These are phyloP conservation scores for Nematocida minor DNA, from an alignment of 371 early-diverging fungal species.

Conservation along the genomic window DNA sequence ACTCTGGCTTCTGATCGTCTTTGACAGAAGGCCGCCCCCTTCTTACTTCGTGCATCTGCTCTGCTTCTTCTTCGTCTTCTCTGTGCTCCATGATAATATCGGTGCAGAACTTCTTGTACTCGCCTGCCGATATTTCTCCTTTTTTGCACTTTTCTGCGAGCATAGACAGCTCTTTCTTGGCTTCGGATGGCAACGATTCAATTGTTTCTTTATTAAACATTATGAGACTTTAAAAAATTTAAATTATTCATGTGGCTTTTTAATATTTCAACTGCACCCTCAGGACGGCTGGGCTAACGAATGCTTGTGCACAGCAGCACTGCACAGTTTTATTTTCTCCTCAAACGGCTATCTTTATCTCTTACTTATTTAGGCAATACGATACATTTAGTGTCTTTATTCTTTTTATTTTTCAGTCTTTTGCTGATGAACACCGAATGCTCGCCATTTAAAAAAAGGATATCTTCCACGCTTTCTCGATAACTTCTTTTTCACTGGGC, in stretches of 20 bases:
- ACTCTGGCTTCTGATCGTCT: slow-evolving; percentile 64
- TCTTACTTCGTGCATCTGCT: background rate
- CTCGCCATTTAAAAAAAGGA: background rate
- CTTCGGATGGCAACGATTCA: slow-evolving; percentile 50
- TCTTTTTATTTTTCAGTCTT: background rate
- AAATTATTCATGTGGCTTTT: background rate
- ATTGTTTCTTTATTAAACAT: slow-evolving; percentile 59
- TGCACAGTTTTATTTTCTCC: too few species aligned
- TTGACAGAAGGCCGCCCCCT: slow-evolving; percentile 29
- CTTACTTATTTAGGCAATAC: too few species aligned
- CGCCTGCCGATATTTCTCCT: slow-evolving; percentile 5
- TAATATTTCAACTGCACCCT: too few species aligned
- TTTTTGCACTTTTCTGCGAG: slow-evolving; percentile 36
- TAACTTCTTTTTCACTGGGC: background rate
- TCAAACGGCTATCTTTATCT: too few species aligned
- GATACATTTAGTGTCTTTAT: background rate
- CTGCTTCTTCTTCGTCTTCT: slow-evolving; percentile 10
- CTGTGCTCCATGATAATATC: slow-evolving; percentile 1
- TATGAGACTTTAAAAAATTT: background rate
- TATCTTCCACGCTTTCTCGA: slow-evolving; percentile 27
- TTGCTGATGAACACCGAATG: background rate
- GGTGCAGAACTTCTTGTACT: slow-evolving; percentile 41
- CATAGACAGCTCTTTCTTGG: slow-evolving; percentile 52
- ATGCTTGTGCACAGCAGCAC: too few species aligned
- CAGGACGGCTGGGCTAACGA: too few species aligned